Percentiles rank a stretch among this genome's conserved stretches.
phyloP scores from a whole-genome alignment of 2,329 filamentous ascomycete species.

The Zasmidium angulare region DNA sequence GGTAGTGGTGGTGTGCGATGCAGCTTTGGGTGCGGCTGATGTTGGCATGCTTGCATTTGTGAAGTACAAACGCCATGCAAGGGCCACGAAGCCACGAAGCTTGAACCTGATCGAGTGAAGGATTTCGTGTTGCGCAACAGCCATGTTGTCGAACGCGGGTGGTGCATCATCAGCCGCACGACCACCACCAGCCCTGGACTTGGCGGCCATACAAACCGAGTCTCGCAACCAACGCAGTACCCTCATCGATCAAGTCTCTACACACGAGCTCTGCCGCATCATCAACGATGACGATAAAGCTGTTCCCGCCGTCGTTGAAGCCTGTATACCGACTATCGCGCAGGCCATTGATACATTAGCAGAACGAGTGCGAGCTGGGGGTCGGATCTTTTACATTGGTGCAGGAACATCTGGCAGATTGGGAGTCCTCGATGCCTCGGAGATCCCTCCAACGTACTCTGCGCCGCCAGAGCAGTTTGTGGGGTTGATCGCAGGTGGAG shows the following conservation, averaged over 20 bases:
- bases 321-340: background rate
- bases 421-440: background rate
- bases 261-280: background rate
- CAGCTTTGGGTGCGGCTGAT: background rate
- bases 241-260: background rate
- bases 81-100: no score
- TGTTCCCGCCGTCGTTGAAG: background rate
- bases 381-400: background rate
- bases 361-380: background rate
- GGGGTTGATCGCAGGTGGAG: background rate
- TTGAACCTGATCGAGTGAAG: no score
- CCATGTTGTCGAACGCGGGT: no score
- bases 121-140: no score
- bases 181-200: background rate
- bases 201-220: background rate
- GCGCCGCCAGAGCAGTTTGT: background rate
- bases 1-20: background rate
- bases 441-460: background rate
- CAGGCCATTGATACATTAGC: background rate
- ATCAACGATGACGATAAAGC: background rate
- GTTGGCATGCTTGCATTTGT: no score
- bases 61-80: no score
- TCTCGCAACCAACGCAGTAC: background rate
- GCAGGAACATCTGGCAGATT: background rate
- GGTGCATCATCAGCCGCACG: background rate